Evolutionary conservation across 441 rosid genomes (phyloP), one percentile per base, ranked within the genome.

Genomic region (Eutrema salsugineum): DNA sequence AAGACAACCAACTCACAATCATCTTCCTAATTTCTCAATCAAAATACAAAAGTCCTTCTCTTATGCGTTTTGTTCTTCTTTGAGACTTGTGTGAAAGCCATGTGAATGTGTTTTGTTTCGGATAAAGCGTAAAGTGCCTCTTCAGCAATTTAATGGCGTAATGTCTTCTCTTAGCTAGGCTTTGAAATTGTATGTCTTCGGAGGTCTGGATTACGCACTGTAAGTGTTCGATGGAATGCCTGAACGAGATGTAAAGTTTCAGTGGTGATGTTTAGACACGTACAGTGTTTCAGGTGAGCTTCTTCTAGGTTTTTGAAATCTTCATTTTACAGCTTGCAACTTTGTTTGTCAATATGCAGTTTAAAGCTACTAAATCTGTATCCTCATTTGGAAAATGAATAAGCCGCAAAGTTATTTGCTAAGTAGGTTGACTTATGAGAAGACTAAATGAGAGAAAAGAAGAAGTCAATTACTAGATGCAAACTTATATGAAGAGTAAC

Each of bases 151-250:
- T 24, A 24, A 24, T 24, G 27, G 27, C 3, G 27, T 24, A 4
- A 2, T 24, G 27, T 24, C 27, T 24, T 24, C 27, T 36, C 40
- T 38, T 11, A 38, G 42, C 42, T 11, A 10, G 42, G 42, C 14
- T 3, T 38, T 38, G 43, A 28, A 39, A 11, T 12, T 12, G 15
- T 39, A 11, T 12, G 39, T 36, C 39, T 36, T 9, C 39, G 39
- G 12, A 36, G 4, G 39, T 36, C 12, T 36, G 43, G n/a, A 39
- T 39, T 5, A 39, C 43, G 43, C 15, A 39, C 50, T 0, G 9
- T 24, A 51, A 24, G 2, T 65, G 58, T 65, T 65, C 39, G 28
- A 1, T 38, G 60, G 36, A 38, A 65, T 65, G 70, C 70, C 49
- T 38, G 22, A 50, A 50, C 15, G 61, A 51, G 28, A 43, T 43